Evolutionary conservation across 1,284 basidiomycete species (phyloP), one percentile per base, ranked within the genome.

Genomic region (Cryptococcus sp.): DNA sequence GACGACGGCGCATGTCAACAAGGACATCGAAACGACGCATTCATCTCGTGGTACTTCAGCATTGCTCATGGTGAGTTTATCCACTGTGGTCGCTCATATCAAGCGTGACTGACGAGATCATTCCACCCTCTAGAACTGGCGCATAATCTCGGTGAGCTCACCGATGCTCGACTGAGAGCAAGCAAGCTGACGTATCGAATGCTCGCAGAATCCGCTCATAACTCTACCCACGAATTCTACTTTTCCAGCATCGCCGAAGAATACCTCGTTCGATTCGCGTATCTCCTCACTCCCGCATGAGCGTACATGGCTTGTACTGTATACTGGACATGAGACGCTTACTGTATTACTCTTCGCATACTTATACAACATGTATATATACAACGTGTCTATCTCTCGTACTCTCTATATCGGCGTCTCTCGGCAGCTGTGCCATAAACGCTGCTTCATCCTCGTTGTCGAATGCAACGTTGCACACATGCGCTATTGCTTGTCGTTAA

Each of bases 241-340:
- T 94, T 96, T 70, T 91, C 91, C 35, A 87, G 89, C 6, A 90
- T 97, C 20, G 89, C 90, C 61, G 91, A 96, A 76, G 84, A 82
- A 63, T 82, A 81, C 62, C 75, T 84, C 41, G 59, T 79, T 7
- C 53, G 55, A 19, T 65, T 71, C 23, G 45, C 57, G 30, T 57
- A 62, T 17, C 47, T 56, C 22, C 52, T 42, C 20, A 35, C 52
- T 27, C 39, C 38, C 19, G 46, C 47, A 40, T 19, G 47, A 47
- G 16, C 39, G 52, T 45, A 25, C 38, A 25, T 50, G 52, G 40
- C 42, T 55, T 25, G 42, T 60, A 11, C 27, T 60, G 25, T 19
- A n/a, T 48, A 20, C 11, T 48, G 47, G 30, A 23, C 7, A 8
- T 6, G 23, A 13, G 30, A 35, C 13, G 8, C 2, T 30, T 35